Evolutionary conservation across 352 stramenopile species (phyloP).

Genomic region (Globisporangium splendens): DNA sequence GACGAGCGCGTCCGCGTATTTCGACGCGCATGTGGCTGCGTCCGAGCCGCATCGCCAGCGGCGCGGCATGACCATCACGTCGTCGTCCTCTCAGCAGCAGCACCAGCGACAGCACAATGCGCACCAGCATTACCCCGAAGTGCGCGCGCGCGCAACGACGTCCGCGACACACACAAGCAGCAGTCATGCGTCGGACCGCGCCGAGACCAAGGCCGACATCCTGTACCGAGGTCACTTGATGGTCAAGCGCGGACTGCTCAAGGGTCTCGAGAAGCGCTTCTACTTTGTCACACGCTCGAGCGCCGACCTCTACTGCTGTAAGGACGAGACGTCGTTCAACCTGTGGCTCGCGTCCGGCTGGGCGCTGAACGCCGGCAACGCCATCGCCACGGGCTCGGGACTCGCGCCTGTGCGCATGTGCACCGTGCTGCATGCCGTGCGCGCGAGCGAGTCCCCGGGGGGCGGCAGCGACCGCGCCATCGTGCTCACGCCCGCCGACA

Average conservation of each 20-base stretch:
- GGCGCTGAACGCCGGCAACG: conserved; percentile 27
- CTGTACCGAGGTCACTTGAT: conserved; percentile 42
- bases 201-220: conserved; percentile 22
- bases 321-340: conserved; percentile 61
- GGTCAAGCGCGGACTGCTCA: conserved; percentile 44
- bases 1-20: background rate
- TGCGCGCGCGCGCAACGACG: too few relatives aligned
- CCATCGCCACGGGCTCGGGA: conserved; percentile 19
- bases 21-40: background rate
- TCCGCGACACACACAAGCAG: too few relatives aligned
- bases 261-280: conserved; percentile 59
- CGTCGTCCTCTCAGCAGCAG: background rate
- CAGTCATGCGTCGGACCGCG: background rate
- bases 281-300: conserved; percentile 46
- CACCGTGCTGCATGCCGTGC: conserved; percentile 50
- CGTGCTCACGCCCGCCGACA: conserved; percentile 34
- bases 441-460: conserved; percentile 10
- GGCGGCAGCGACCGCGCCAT: conserved; percentile 35
- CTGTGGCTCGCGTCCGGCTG: conserved; percentile 52
- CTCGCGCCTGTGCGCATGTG: conserved; percentile 40
- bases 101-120: background rate
- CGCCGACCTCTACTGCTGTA: conserved; percentile 54
- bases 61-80: too few relatives aligned
- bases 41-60: background rate
- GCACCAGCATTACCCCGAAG: background rate